These are phyloP conservation scores for Marasmius tenuissimus DNA, from an alignment of 1,284 basidiomycete species.

Conservation along the genomic window DNA sequence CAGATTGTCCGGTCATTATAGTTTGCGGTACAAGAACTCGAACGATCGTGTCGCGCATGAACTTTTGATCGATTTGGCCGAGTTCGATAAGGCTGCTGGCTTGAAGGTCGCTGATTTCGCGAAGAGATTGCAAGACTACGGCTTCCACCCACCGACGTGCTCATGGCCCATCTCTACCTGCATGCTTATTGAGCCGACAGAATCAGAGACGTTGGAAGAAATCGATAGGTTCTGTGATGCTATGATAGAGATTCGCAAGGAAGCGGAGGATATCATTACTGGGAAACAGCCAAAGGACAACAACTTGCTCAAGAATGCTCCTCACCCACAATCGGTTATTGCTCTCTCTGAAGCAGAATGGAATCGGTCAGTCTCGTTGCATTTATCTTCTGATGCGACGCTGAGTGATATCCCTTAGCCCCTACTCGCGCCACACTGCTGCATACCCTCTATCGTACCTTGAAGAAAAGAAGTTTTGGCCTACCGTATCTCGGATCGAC, in stretches of 20 bases:
- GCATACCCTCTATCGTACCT: slow-evolving; percentile 84
- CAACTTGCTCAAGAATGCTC: slow-evolving; percentile 93
- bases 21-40: slow-evolving; percentile 85
- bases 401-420: slow-evolving; percentile 40
- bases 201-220: slow-evolving; percentile 90
- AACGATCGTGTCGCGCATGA: slow-evolving; percentile 95
- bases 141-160: slow-evolving; percentile 90
- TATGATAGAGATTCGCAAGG: slow-evolving; percentile 92
- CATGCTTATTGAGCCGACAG: slow-evolving; percentile 95
- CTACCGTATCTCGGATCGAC: slow-evolving; percentile 85
- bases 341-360: slow-evolving; percentile 73
- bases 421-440: slow-evolving; percentile 84
- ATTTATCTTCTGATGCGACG: background rate
- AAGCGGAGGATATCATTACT: slow-evolving; percentile 84
- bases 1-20: slow-evolving; percentile 85
- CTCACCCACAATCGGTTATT: slow-evolving; percentile 84
- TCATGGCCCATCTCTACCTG: slow-evolving; percentile 94
- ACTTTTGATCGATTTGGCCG: slow-evolving; percentile 91
- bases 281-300: slow-evolving; percentile 87
- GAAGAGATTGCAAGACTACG: slow-evolving; percentile 83
- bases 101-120: slow-evolving; percentile 95
- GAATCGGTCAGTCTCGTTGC: slow-evolving; percentile 63
- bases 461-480: slow-evolving; percentile 91
- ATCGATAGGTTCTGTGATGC: slow-evolving; percentile 95
- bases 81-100: slow-evolving; percentile 88